Base-by-base conservation (phyloP, 352 stramenopile genomes). In the Detonula confervacea region DNA sequence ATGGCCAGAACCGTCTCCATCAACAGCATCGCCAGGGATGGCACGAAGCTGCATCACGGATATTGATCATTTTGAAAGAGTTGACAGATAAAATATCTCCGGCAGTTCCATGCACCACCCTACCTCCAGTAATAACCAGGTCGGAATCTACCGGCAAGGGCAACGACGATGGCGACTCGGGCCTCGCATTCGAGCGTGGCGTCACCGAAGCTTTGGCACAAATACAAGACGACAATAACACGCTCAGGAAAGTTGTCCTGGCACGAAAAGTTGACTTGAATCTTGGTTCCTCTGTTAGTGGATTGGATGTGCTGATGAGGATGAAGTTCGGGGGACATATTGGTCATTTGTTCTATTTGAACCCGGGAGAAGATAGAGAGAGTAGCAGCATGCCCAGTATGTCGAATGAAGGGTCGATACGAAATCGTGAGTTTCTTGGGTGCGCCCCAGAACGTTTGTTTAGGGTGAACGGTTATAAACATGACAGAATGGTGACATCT, bases 381-480 rank as follows among this genome's bases (percentile, higher is more conserved):
- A 57, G 20, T 27, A 30, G 16, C 44, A 42, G n/a, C n/a, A n/a
- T n/a, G n/a, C n/a, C 56, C 12, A 24, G 25, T 14, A 37, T n/a
- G 18, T 46, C 37, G 66, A 65, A 29, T 18, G 33, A 74, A 3
- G 22, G 70, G 11, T 47, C 9, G 1, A 76, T 71, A 20, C 29
- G 22, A 55, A 76, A 25, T 67, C 62, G 69, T 46, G 86, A 89
- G 42, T 94, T 94, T 70, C 74, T 94, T 64, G 87, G 87, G 18
- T 93, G 87, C 67, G 86, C 89, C 25, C 89, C 89, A 4, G 89
- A 94, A 79, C 71, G 86, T 24, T 47, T 94, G 1, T 94, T 94
- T 80, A 72, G 71, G 27, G 73, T 92, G 14, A 65, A 73, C 64
- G 57, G 49, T 55, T 71, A 67, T 46, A 71, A 49, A 16, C 27